A percentile compares a stretch with the other conserved stretches of the same genome.
Conservation (phyloP, 129 eudicot species). For the Artemisia argyi region DNA sequence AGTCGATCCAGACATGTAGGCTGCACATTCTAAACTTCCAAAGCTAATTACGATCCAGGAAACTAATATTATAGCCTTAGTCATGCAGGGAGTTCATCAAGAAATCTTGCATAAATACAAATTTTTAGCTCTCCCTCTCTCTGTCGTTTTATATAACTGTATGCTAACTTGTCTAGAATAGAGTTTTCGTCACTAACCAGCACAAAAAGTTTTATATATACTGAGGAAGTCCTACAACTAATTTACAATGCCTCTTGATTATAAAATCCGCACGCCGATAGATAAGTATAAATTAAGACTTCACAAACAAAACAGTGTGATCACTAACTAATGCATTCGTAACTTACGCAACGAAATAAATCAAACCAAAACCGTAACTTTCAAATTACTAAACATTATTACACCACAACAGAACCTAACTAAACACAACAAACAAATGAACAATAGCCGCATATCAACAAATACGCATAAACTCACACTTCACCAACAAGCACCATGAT, state of each 20-base stretch:
- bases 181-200: background rate
- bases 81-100: background rate
- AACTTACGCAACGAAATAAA: too few relatives aligned
- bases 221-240: background rate
- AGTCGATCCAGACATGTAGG: background rate
- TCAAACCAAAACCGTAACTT: too few relatives aligned
- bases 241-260: background rate
- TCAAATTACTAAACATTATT: too few relatives aligned
- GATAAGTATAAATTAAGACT: background rate
- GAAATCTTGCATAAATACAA: background rate
- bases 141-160: background rate
- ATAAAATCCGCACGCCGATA: background rate
- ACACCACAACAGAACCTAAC: too few relatives aligned
- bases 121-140: background rate
- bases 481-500: too few relatives aligned
- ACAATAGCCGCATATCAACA: background rate
- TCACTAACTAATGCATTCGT: background rate
- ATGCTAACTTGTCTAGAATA: background rate
- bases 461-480: background rate
- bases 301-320: conserved; percentile 4
- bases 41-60: background rate
- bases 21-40: background rate
- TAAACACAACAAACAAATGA: too few relatives aligned
- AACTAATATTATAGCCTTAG: background rate
- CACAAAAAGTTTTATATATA: background rate